Conservation (phyloP, 2,329 filamentous ascomycete species). For the Davidsoniella australis region DNA sequence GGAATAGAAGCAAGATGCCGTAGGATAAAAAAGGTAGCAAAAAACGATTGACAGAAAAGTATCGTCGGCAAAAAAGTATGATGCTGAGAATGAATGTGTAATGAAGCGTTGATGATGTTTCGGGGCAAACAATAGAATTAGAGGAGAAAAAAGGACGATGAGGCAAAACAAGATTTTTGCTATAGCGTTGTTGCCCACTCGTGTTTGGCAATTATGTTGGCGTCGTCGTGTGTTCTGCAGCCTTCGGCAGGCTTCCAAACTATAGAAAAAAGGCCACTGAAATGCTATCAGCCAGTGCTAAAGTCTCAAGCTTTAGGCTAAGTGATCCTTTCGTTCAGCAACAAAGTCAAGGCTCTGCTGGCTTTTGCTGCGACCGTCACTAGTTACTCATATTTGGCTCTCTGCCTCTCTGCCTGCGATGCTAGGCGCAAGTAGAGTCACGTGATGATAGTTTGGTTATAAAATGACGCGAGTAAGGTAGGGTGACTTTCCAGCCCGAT, state of each 20-base stretch:
- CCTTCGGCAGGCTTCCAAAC: constrained; percentile 4
- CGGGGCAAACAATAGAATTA: background rate
- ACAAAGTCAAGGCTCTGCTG: no score
- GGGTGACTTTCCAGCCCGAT: no score
- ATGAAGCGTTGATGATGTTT: background rate
- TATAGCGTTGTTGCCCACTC: background rate
- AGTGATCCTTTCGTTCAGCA: no score
- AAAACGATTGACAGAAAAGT: background rate
- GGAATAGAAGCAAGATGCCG: background rate
- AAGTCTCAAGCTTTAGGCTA: background rate
- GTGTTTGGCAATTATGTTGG: background rate
- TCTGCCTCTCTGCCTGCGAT: background rate
- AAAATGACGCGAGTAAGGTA: no score
- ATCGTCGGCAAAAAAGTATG: background rate
- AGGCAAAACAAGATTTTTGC: background rate
- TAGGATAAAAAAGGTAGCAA: background rate
- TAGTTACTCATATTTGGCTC: no score
- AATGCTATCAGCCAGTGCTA: background rate
- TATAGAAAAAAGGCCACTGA: background rate
- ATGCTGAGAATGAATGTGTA: background rate
- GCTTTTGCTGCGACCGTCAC: no score
- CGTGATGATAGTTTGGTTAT: background rate
- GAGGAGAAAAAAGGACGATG: background rate
- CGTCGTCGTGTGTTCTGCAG: constrained; percentile 1
- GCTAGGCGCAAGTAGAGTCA: background rate